Conservation (phyloP, 495 filamentous ascomycete species). For the Penicillium daleae region DNA sequence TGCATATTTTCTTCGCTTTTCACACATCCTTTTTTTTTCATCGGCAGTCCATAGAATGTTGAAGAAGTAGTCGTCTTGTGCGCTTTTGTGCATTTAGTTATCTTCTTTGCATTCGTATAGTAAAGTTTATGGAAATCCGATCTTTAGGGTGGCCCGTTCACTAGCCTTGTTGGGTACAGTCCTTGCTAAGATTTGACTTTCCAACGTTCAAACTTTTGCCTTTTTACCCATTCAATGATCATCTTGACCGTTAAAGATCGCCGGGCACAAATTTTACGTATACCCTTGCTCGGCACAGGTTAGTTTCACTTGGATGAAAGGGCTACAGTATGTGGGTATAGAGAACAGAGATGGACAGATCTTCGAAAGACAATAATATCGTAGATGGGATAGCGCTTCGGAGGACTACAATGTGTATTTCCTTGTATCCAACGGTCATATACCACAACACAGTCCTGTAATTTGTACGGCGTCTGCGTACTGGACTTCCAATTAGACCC, state of each 20-base stretch:
- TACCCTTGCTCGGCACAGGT: not conserved
- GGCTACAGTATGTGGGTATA: not conserved
- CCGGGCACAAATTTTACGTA: not conserved
- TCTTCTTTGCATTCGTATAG: not conserved
- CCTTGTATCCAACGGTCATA: not conserved
- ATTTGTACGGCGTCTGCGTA: not conserved
- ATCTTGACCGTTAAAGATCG: not conserved
- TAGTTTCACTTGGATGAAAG: not conserved
- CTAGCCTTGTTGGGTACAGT: not conserved
- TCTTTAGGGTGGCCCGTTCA: slow-evolving; percentile 6
- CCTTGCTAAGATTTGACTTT: slow-evolving; percentile 20
- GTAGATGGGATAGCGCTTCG: not conserved
- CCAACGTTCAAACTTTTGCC: slow-evolving; percentile 24
- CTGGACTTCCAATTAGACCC: not conserved
- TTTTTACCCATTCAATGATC: not conserved
- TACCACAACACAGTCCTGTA: not conserved
- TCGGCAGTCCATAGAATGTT: not conserved
- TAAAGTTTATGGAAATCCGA: not conserved
- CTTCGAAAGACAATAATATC: not conserved
- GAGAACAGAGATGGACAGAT: not conserved
- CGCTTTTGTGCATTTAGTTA: not conserved
- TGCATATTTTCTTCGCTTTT: not conserved
- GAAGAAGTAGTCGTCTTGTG: not conserved
- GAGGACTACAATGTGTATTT: not conserved
- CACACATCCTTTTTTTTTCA: not conserved